Conservation (phyloP, 2,329 filamentous ascomycete genomes). For the Penicillium decumbens region DNA sequence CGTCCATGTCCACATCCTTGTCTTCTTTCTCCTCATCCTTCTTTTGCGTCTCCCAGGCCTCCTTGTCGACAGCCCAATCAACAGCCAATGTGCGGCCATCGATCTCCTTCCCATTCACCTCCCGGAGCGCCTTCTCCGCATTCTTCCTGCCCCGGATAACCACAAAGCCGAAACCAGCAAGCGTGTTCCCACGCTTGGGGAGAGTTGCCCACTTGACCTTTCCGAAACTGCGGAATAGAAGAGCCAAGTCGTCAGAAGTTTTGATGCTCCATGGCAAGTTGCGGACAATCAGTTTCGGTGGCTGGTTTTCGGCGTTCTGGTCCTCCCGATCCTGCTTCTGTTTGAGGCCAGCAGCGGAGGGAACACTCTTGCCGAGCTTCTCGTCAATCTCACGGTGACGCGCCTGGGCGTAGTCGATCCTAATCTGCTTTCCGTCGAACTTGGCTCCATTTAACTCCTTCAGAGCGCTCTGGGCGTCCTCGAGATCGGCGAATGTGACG, state of each 20-base stretch:
- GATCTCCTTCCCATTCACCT: conserved; percentile 81
- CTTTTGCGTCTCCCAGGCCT: conserved; percentile 68
- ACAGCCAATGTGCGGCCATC: conserved; percentile 86
- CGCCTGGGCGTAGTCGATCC: conserved; percentile 81
- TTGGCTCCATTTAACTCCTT: conserved; percentile 73
- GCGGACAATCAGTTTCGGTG: conserved; percentile 77
- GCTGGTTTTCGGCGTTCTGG: conserved; percentile 55
- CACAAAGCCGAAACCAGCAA: conserved; percentile 90
- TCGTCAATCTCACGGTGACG: conserved; percentile 65
- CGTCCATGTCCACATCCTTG: conserved; percentile 53
- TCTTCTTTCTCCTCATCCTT: conserved; percentile 38
- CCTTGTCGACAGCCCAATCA: conserved; percentile 94
- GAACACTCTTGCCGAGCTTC: conserved; percentile 43
- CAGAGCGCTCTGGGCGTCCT: conserved; percentile 78
- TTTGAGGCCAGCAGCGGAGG: conserved; percentile 34
- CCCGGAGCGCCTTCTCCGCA: conserved; percentile 79
- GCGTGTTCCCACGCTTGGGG: conserved; percentile 66
- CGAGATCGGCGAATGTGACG: conserved; percentile 90
- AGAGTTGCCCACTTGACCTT: conserved; percentile 85
- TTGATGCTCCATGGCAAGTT: conserved; percentile 97
- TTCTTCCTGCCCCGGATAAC: conserved; percentile 83
- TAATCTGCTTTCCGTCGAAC: conserved; percentile 75
- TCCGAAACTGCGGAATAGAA: conserved; percentile 79
- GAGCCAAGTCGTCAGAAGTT: conserved; percentile 70
- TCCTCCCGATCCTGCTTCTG: conserved; percentile 50